Conservation (phyloP, 345 rosid species). For the Noccaea bulbosa region DNA sequence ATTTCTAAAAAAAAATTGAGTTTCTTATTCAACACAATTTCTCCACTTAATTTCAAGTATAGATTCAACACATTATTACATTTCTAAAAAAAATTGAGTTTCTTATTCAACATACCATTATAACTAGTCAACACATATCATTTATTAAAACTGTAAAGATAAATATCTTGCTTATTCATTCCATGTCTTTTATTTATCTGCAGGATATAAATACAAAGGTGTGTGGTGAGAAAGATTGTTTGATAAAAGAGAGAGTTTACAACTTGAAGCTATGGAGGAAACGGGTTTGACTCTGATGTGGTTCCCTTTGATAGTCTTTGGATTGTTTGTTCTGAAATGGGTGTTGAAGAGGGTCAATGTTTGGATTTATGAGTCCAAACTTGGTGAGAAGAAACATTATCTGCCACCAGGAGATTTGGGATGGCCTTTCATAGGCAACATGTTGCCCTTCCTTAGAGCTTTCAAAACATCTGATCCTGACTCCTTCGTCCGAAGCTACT, state of each 20-base stretch:
- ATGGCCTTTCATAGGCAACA: conserved; percentile 86
- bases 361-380: conserved; percentile 61
- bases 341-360: conserved; percentile 51
- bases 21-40: too few species aligned
- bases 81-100: too few species aligned
- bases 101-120: too few species aligned
- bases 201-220: conserved; percentile 18
- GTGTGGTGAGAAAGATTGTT: conserved; percentile 21
- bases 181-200: not conserved
- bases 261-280: conserved; percentile 31
- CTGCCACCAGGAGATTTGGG: conserved; percentile 91
- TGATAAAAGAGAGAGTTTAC: not conserved
- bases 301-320: conserved; percentile 30
- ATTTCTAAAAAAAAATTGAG: too few species aligned
- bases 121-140: too few species aligned
- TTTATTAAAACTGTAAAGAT: too few species aligned
- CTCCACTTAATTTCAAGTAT: too few species aligned
- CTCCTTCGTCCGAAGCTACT: conserved; percentile 54
- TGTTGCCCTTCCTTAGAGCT: conserved; percentile 84
- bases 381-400: conserved; percentile 52
- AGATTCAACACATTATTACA: too few species aligned
- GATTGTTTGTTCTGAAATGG: conserved; percentile 50
- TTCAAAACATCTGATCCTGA: conserved; percentile 76
- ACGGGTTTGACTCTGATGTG: conserved; percentile 13
- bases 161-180: too few species aligned